Evolutionary conservation across 768 basidiomycete species (phyloP).

Genomic region (Termitomyces eurrhizus): DNA sequence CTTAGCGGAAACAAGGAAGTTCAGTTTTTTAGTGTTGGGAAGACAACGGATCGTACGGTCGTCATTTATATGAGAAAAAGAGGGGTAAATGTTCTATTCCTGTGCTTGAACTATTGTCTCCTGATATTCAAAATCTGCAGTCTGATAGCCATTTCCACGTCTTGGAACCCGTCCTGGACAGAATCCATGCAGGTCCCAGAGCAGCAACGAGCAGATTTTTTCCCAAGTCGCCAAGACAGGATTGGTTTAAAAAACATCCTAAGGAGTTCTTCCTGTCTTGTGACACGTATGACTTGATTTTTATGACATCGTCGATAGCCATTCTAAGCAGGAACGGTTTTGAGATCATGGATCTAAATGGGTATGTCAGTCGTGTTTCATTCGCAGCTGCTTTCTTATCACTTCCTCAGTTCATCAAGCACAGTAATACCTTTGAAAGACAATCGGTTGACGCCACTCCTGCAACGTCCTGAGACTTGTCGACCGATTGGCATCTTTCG

Average conservation of each 20-base stretch:
- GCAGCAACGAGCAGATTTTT: constrained; percentile 60
- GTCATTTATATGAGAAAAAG: constrained; percentile 97
- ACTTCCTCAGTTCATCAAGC: constrained; percentile 60
- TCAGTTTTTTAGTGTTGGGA: constrained; percentile 93
- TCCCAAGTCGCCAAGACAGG: constrained; percentile 64
- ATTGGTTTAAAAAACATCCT: constrained; percentile 90
- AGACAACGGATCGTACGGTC: constrained; percentile 78
- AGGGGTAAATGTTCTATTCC: constrained; percentile 52
- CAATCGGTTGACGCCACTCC: constrained; percentile 57
- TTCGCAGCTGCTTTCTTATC: not conserved
- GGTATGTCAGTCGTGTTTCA: constrained; percentile 51
- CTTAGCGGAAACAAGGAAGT: constrained; percentile 88
- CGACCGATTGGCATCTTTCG: constrained; percentile 90
- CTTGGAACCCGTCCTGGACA: constrained; percentile 87
- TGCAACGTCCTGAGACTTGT: constrained; percentile 78
- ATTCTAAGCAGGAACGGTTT: constrained; percentile 92
- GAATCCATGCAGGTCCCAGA: constrained; percentile 72
- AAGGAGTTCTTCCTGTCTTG: constrained; percentile 86
- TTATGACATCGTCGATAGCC: constrained; percentile 88
- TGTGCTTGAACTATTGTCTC: not conserved
- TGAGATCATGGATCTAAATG: constrained; percentile 94
- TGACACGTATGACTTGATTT: constrained; percentile 84
- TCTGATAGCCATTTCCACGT: constrained; percentile 90
- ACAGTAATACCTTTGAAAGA: constrained; percentile 82
- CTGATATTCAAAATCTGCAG: constrained; percentile 19